Evolutionary conservation across 768 basidiomycete genomes (phyloP).

Genomic region (Butyriboletus loyo): DNA sequence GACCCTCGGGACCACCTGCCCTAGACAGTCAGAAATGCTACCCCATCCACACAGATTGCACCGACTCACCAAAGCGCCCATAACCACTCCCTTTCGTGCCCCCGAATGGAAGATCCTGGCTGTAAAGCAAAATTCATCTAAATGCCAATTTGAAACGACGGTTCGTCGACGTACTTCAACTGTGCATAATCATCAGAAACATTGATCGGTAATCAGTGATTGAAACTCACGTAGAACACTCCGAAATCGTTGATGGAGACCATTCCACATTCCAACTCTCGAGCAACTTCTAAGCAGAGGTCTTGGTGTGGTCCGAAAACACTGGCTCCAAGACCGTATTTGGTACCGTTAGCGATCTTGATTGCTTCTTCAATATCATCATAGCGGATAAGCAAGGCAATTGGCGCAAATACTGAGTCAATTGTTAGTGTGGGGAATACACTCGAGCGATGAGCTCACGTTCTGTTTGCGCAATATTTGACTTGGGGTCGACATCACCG

Average conservation of each 20-base stretch:
- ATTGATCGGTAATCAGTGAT: background rate
- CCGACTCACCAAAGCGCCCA: conserved; percentile 77
- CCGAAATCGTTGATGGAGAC: conserved; percentile 95
- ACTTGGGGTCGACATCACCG: conserved; percentile 65
- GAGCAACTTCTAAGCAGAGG: conserved; percentile 76
- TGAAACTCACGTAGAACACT: conserved; percentile 69
- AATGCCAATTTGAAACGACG: conserved; percentile 5
- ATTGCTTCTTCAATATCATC: conserved; percentile 83
- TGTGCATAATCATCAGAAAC: conserved; percentile 29
- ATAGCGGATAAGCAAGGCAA: conserved; percentile 85
- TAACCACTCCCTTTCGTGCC: conserved; percentile 90
- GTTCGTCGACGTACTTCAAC: conserved; percentile 56
- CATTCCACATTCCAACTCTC: conserved; percentile 89
- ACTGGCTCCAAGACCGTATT: conserved; percentile 89
- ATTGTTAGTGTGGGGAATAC: conserved; percentile 10
- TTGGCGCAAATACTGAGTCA: conserved; percentile 81
- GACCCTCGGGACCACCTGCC: conserved; percentile 87
- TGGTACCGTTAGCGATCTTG: conserved; percentile 81
- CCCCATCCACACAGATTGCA: background rate
- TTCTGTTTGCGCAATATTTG: conserved; percentile 80
- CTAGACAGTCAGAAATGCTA: conserved; percentile 7
- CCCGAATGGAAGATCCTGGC: conserved; percentile 94
- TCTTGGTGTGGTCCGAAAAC: conserved; percentile 88
- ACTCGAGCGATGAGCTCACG: conserved; percentile 37
- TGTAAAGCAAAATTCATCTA: conserved; percentile 22